A percentile compares a stretch with the other conserved stretches of the same genome.
These are phyloP conservation scores for Botrytis porri DNA, from an alignment of 2,329 filamentous ascomycete genomes.

Conservation along the genomic window DNA sequence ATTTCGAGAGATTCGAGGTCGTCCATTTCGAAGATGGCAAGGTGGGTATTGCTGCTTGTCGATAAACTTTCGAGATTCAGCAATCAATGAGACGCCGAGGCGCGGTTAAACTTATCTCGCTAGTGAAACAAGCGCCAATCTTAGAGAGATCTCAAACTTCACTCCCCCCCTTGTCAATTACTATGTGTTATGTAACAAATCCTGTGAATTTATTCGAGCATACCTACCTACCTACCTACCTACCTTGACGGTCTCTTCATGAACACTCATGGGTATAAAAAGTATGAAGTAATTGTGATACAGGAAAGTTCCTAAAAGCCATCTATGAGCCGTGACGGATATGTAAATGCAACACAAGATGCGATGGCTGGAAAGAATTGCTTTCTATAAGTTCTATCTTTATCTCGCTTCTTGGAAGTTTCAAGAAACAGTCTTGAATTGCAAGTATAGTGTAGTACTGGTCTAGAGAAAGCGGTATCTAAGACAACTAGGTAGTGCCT, in stretches of 20 bases:
- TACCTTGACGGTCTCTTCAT: background rate
- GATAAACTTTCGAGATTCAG: constrained; percentile 4
- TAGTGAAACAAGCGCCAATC: background rate
- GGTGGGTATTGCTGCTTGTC: constrained; percentile 4
- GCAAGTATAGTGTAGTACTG: too few relatives aligned
- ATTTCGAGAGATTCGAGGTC: constrained; percentile 89
- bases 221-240: too few relatives aligned
- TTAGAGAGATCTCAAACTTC: background rate
- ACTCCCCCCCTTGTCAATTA: background rate
- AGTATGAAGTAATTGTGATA: background rate
- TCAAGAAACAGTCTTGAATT: background rate
- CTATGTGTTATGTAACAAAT: background rate
- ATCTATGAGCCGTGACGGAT: background rate
- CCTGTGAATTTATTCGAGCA: background rate
- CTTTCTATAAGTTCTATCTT: too few relatives aligned
- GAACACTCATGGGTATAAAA: too few relatives aligned
- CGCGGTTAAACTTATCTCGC: constrained; percentile 9
- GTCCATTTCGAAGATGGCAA: constrained; percentile 33
- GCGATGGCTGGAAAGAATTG: background rate
- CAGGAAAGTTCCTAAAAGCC: background rate
- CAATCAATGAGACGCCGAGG: background rate
- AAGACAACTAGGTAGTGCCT: background rate
- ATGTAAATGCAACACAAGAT: background rate
- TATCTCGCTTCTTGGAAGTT: background rate
- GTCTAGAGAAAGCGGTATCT: background rate